These are phyloP conservation scores for Hypoxylon fragiforme DNA, from an alignment of 495 filamentous ascomycete species.

Conservation along the genomic window DNA sequence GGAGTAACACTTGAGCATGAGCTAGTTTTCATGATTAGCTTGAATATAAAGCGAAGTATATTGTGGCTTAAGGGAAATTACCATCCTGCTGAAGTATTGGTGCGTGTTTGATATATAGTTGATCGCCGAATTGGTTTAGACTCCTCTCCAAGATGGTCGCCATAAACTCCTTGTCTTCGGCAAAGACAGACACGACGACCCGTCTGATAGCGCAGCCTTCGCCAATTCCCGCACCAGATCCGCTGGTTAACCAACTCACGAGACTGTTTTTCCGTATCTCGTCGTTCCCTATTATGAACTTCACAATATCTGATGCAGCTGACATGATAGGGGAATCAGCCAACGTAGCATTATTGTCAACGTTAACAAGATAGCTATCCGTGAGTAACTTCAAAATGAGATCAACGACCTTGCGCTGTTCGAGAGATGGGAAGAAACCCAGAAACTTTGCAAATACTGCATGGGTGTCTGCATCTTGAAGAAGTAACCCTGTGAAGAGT, in stretches of 20 bases:
- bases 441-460: constrained; percentile 49
- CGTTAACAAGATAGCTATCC: constrained; percentile 51
- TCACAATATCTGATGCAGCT: constrained; percentile 52
- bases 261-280: constrained; percentile 54
- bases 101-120: constrained; percentile 82
- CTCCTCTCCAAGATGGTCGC: constrained; percentile 64
- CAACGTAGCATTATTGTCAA: constrained; percentile 36
- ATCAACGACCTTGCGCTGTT: constrained; percentile 62
- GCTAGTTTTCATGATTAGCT: constrained; percentile 51
- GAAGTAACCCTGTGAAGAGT: constrained; percentile 50
- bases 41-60: neutral
- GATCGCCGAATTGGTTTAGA: constrained; percentile 77
- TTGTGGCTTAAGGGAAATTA: constrained; percentile 39
- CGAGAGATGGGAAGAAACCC: constrained; percentile 52
- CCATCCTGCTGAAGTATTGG: constrained; percentile 86
- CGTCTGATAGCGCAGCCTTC: constrained; percentile 64
- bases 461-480: constrained; percentile 40
- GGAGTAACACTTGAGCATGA: constrained; percentile 76
- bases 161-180: constrained; percentile 56
- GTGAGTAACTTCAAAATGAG: constrained; percentile 63
- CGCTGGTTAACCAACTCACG: constrained; percentile 67
- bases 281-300: constrained; percentile 40
- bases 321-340: constrained; percentile 45
- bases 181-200: constrained; percentile 64
- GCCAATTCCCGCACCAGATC: constrained; percentile 67